Evolutionary conservation across 2,329 filamentous ascomycete species (phyloP).

Genomic region (Neocatenulostroma microsporum): DNA sequence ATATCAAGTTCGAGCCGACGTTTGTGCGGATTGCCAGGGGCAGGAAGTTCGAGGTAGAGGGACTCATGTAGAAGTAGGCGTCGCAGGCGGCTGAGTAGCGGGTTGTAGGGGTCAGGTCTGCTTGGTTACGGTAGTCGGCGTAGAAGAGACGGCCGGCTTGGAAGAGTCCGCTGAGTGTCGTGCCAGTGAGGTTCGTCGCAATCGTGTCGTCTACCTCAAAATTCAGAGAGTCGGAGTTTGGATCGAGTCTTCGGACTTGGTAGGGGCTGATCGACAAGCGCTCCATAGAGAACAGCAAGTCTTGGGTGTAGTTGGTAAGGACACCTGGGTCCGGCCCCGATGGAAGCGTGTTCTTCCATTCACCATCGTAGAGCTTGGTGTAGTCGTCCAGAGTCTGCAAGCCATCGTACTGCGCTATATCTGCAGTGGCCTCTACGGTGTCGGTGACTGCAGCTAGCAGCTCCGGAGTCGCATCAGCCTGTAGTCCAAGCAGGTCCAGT

Average conservation of each 20-base stretch:
- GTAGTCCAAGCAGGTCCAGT: not conserved
- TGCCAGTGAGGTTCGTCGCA: constrained; percentile 27
- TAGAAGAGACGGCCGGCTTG: constrained; percentile 36
- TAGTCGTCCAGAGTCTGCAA: constrained; percentile 30
- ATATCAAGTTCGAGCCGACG: constrained; percentile 34
- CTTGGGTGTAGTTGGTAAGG: constrained; percentile 40
- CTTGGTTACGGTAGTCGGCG: constrained; percentile 36
- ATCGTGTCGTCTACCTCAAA: constrained; percentile 32
- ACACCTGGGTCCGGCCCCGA: constrained; percentile 32
- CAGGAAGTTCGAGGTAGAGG: constrained; percentile 36
- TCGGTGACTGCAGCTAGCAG: not conserved
- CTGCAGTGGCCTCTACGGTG: not conserved
- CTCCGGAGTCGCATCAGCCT: constrained; percentile 2
- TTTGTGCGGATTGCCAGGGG: constrained; percentile 46
- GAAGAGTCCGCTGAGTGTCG: constrained; percentile 29
- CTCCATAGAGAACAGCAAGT: constrained; percentile 44
- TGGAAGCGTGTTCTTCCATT: constrained; percentile 35
- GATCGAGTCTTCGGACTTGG: constrained; percentile 28
- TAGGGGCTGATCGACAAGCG: constrained; percentile 39
- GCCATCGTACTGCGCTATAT: constrained; percentile 13
- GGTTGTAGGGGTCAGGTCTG: constrained; percentile 15
- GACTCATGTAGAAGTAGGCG: constrained; percentile 42
- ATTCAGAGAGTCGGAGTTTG: constrained; percentile 27
- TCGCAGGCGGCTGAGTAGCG: constrained; percentile 38
- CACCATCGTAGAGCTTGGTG: constrained; percentile 34